These are phyloP conservation scores for Colletotrichum lentis DNA, from an alignment of 2,329 filamentous ascomycete species.

Conservation along the genomic window DNA sequence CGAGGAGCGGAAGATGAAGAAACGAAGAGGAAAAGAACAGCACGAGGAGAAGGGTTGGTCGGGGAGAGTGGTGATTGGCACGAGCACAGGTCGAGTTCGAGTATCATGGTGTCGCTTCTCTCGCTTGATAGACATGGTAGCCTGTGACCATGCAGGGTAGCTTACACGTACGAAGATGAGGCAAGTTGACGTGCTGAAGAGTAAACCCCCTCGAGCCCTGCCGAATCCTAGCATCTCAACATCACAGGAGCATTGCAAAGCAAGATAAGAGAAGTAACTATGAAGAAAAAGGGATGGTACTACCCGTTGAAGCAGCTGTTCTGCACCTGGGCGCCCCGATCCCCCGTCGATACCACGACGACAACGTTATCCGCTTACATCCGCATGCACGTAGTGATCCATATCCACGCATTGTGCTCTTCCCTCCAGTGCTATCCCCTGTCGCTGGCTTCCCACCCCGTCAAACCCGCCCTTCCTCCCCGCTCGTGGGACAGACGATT, in stretches of 20 bases:
- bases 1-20: conserved; percentile 2
- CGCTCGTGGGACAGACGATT: conserved; percentile 35
- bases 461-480: conserved; percentile 28
- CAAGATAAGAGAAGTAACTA: neutral
- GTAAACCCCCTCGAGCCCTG: conserved; percentile 1
- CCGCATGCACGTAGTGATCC: neutral
- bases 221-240: neutral
- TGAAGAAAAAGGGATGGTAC: neutral
- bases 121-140: conserved; percentile 5
- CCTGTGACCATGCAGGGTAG: conserved; percentile 13
- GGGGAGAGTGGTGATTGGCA: neutral
- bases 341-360: neutral
- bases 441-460: conserved; percentile 7
- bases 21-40: conserved; percentile 6
- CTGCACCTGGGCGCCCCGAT: neutral
- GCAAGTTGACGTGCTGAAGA: conserved; percentile 29
- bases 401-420: conserved; percentile 1
- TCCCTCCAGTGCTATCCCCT: conserved; percentile 3
- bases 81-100: neutral
- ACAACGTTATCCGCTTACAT: neutral
- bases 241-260: neutral
- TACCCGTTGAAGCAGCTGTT: neutral
- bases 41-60: neutral
- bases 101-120: conserved; percentile 2
- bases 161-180: conserved; percentile 3